Conservation (phyloP, 306 rosid genomes). For the Castanea crenata region DNA sequence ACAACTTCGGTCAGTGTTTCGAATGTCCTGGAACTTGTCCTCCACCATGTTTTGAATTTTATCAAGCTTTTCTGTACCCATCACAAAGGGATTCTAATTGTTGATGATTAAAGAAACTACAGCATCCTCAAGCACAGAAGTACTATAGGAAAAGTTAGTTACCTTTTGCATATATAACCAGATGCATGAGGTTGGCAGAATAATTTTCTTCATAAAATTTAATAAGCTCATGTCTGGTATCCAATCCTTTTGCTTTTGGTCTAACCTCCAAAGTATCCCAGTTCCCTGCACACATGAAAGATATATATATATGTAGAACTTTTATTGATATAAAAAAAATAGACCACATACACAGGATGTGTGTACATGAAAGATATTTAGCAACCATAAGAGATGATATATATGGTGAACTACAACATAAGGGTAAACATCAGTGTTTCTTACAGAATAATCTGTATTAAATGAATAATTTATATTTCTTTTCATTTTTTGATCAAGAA, state of each 20-base stretch:
- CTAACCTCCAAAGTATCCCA: slow-evolving; percentile 95
- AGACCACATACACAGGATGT: too few species aligned
- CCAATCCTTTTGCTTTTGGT: slow-evolving; percentile 83
- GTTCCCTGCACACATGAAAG: slow-evolving; percentile 50
- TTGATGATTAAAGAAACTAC: slow-evolving; percentile 7
- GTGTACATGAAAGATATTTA: slow-evolving; percentile 11
- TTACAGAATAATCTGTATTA: too few species aligned
- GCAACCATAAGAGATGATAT: slow-evolving; percentile 9
- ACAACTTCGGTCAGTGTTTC: slow-evolving; percentile 44
- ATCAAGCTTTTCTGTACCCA: slow-evolving; percentile 68
- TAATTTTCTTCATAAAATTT: slow-evolving; percentile 78
- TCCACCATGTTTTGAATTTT: slow-evolving; percentile 78
- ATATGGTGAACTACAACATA: not conserved
- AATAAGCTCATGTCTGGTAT: slow-evolving; percentile 78
- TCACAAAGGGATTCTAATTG: slow-evolving; percentile 7
- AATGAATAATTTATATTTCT: not conserved
- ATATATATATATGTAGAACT: not conserved
- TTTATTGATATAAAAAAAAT: too few species aligned
- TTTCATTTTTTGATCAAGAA: too few species aligned
- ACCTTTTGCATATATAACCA: slow-evolving; percentile 83
- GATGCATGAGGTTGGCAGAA: slow-evolving; percentile 86
- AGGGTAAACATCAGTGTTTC: too few species aligned
- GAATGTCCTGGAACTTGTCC: slow-evolving; percentile 73
- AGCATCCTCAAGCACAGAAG: not conserved
- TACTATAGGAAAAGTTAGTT: slow-evolving; percentile 18